Base-by-base conservation (phyloP, 805 yeast species). In the Ogataea kodamae region DNA sequence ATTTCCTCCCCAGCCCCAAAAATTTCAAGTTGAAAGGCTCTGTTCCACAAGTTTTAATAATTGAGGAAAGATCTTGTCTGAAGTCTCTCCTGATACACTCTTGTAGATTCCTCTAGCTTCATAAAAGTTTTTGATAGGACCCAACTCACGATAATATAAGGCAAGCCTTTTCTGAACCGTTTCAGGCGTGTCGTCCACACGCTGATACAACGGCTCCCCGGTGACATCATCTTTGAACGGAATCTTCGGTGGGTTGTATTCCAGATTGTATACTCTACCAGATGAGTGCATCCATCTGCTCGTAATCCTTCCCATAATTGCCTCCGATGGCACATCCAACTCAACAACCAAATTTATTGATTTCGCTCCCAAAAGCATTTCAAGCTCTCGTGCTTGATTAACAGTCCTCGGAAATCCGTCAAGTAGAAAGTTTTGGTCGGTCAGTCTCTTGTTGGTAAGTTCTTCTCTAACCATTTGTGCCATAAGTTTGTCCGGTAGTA, bases 331-430 rank as follows among this genome's bases (percentile, higher is more conserved):
- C 5, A 90, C 97, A 39, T 81, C 78, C 27, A 89, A 62, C 52
- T 87, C 92, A 4, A 90, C 83, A n/a, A 88, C 95, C 41, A 82
- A 54, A 49, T 86, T 87, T 35, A 89, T 54, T 9, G 62, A 46
- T 20, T 58, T 39, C 7, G 57, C 46, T 2, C 35, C 42, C 35
- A 81, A 61, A 5, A 64, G 65, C 10, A 50, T 45, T 35, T 76
- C 76, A 22, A 87, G 61, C 7, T 67, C 70, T 23, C 56, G 52
- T 0, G 96, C 96, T 59, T 89, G 97, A 3, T 59, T 61, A 12
- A 64, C 52, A 0, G 92, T 90, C 42, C 97, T 67, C 5, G 97
- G 97, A 51, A 88, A 90, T 25, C 97, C 97, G 56, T 89, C 97
- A 30, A 90, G 64, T 18, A 89, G 64, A 85, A 95, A 89, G 5